phyloP scores from a whole-genome alignment of 2,329 filamentous ascomycete genomes.

The Cryoendolithus antarcticus region DNA sequence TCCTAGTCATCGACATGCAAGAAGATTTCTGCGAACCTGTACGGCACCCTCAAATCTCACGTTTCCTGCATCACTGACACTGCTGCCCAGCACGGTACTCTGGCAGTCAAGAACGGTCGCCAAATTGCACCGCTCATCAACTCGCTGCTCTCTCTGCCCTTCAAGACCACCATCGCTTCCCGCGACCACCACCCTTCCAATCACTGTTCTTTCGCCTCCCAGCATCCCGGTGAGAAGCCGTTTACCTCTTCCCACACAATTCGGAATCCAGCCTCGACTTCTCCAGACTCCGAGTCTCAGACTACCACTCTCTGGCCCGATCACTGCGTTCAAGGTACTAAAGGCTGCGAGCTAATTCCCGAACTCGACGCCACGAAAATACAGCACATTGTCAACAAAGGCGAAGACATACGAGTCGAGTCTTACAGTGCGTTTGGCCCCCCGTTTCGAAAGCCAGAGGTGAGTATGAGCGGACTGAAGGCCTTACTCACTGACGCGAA shows the following conservation, averaged over 20 bases:
- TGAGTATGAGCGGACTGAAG: constrained; percentile 51
- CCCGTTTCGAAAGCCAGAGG: constrained; percentile 52
- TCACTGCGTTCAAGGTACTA: constrained; percentile 69
- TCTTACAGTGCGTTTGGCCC: constrained; percentile 92
- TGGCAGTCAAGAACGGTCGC: constrained; percentile 66
- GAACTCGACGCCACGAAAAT: constrained; percentile 52
- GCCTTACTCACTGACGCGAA: constrained; percentile 41
- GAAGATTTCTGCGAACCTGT: constrained; percentile 7
- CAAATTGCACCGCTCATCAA: constrained; percentile 62
- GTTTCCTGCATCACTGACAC: constrained; percentile 71
- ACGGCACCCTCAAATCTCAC: not conserved
- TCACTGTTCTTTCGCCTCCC: constrained; percentile 81
- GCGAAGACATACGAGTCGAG: constrained; percentile 59
- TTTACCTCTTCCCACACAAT: constrained; percentile 56
- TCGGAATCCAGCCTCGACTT: constrained; percentile 44
- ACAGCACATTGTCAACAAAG: constrained; percentile 66
- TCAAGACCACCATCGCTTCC: constrained; percentile 67
- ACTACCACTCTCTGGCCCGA: constrained; percentile 64
- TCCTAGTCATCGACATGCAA: constrained; percentile 6
- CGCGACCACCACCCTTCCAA: constrained; percentile 76
- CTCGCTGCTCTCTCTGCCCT: constrained; percentile 57
- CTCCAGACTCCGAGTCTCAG: constrained; percentile 39
- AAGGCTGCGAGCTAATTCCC: constrained; percentile 59
- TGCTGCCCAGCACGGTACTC: constrained; percentile 85
- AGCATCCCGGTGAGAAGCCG: constrained; percentile 56